Percentiles rank a stretch among this genome's conserved stretches.
Evolutionary conservation across 148 eudicot species (phyloP).

Genomic region (Limonium bicolor): DNA sequence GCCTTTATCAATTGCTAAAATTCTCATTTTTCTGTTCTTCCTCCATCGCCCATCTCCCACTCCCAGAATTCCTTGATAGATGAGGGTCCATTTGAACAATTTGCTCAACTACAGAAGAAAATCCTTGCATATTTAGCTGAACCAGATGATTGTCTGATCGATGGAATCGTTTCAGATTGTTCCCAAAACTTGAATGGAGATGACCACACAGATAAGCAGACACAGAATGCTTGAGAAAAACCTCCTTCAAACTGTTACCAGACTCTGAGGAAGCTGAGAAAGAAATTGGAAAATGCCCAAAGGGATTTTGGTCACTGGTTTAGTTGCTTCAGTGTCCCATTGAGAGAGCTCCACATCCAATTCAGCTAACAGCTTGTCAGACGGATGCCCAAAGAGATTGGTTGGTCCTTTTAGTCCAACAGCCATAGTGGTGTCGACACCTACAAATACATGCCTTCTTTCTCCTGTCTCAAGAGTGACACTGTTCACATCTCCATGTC

Average conservation of each 20-base stretch:
- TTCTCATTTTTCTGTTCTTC: constrained; percentile 54
- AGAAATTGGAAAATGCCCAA: constrained; percentile 92
- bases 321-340: constrained; percentile 40
- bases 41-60: constrained; percentile 99
- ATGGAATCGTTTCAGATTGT: constrained; percentile 78
- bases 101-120: constrained; percentile 14
- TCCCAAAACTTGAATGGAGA: constrained; percentile 63
- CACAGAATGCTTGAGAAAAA: constrained; percentile 50
- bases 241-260: constrained; percentile 53
- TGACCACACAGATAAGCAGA: constrained; percentile 87
- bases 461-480: constrained; percentile 64
- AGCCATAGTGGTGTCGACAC: constrained; percentile 75
- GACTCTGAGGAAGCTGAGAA: constrained; percentile 59
- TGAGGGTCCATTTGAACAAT: constrained; percentile 20
- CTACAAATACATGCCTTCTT: constrained; percentile 73
- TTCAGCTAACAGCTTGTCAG: constrained; percentile 47
- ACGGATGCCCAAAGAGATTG: constrained; percentile 87
- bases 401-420: constrained; percentile 87
- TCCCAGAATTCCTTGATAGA: constrained; percentile 68
- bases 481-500: constrained; percentile 59
- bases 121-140: constrained; percentile 44
- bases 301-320: constrained; percentile 56
- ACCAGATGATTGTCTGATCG: constrained; percentile 17
- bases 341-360: constrained; percentile 64
- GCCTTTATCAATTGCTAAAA: constrained; percentile 81